These are phyloP conservation scores for Corynascus novoguineensis DNA, from an alignment of 495 filamentous ascomycete species.

Conservation along the genomic window DNA sequence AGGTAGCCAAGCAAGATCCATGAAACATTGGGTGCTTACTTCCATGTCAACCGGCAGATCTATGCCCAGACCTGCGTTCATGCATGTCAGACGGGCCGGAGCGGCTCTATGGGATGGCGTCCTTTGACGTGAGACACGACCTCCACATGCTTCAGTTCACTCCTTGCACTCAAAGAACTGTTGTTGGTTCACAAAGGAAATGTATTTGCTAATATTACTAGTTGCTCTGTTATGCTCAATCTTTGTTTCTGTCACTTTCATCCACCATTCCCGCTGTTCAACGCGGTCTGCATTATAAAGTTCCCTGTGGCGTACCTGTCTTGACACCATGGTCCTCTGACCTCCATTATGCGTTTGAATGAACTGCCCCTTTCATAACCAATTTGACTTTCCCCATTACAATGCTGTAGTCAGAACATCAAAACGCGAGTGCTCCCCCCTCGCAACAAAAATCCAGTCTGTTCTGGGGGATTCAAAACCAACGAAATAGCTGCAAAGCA, in stretches of 20 bases:
- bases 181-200: background rate
- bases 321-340: background rate
- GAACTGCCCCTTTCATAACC: background rate
- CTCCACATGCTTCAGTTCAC: background rate
- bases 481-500: conserved; percentile 10
- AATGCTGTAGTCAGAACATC: background rate
- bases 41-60: background rate
- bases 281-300: too few species aligned
- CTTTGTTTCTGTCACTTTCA: too few species aligned
- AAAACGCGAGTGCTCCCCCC: conserved; percentile 1
- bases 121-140: background rate
- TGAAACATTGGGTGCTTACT: background rate
- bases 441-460: conserved; percentile 11
- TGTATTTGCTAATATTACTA: conserved; percentile 2
- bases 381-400: background rate
- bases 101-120: background rate
- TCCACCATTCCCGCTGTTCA: too few species aligned
- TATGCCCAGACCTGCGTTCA: background rate
- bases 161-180: too few species aligned
- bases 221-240: background rate
- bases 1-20: too few species aligned
- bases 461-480: conserved; percentile 5
- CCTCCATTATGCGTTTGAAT: background rate
- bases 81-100: conserved; percentile 2
- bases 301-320: background rate